phyloP scores from a whole-genome alignment of 1,284 basidiomycete genomes.

The Austroboletus niveus region DNA sequence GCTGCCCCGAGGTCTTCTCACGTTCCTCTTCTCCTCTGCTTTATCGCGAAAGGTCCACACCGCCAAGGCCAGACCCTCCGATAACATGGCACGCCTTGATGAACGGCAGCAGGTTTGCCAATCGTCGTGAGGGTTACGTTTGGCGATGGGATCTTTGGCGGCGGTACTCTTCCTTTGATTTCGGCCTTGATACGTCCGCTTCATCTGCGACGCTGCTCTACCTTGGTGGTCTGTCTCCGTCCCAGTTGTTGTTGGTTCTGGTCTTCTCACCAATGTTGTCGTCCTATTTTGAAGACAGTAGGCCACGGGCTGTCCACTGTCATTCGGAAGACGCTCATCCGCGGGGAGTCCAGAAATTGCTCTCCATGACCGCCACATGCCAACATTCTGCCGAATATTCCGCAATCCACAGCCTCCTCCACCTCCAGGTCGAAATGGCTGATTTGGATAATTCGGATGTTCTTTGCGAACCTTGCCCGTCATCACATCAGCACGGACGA shows the following conservation, averaged over 20 bases:
- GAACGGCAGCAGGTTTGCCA: conserved; percentile 1
- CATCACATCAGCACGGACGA: conserved; percentile 4
- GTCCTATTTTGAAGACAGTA: conserved; percentile 2
- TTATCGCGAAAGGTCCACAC: conserved; percentile 9
- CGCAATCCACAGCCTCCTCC: too few species aligned
- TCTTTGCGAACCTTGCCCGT: conserved; percentile 9
- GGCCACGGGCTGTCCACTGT: too few species aligned
- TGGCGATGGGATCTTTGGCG: conserved; percentile 1
- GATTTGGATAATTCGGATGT: background rate
- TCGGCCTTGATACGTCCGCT: background rate
- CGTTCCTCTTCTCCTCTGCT: conserved; percentile 12
- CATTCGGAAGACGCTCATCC: background rate
- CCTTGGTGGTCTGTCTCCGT: conserved; percentile 6
- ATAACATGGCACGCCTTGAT: conserved; percentile 15
- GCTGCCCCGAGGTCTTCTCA: conserved; percentile 13
- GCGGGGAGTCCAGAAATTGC: background rate
- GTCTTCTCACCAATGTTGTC: background rate
- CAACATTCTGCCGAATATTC: too few species aligned
- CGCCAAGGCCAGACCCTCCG: conserved; percentile 6
- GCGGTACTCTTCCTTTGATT: conserved; percentile 15
- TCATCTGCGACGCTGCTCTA: conserved; percentile 8
- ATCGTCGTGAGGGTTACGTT: conserved; percentile 9
- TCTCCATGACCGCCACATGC: background rate
- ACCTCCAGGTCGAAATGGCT: too few species aligned
- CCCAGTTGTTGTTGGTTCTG: background rate